Evolutionary conservation across 1,139 yeast genomes (phyloP).

Genomic region (Nadsonia commutata): DNA sequence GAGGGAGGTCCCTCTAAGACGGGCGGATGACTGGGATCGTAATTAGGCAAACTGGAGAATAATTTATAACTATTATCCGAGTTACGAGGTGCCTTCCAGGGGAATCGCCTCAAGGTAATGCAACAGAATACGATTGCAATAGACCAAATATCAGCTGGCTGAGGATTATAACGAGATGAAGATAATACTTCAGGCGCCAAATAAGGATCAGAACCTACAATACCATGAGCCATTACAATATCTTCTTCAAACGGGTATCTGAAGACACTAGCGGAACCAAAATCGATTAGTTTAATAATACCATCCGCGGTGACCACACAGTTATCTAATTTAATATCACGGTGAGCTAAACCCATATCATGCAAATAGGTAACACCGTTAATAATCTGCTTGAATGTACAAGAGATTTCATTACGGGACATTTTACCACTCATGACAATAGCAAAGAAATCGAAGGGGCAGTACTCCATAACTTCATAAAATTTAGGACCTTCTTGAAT

Average conservation of each 20-base stretch:
- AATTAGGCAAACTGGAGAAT: slow-evolving; percentile 33
- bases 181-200: slow-evolving; percentile 88
- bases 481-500: slow-evolving; percentile 75
- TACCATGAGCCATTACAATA: slow-evolving; percentile 74
- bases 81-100: slow-evolving; percentile 88
- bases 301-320: slow-evolving; percentile 84
- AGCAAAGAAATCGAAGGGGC: slow-evolving; percentile 92
- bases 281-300: slow-evolving; percentile 80
- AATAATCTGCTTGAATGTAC: slow-evolving; percentile 77
- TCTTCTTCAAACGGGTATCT: slow-evolving; percentile 77
- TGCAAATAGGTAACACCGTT: slow-evolving; percentile 80
- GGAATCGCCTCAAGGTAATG: slow-evolving; percentile 85
- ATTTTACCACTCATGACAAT: slow-evolving; percentile 94
- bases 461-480: slow-evolving; percentile 94
- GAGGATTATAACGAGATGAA: slow-evolving; percentile 70
- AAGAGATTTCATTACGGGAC: slow-evolving; percentile 72
- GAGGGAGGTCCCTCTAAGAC: no score
- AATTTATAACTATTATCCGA: slow-evolving; percentile 77
- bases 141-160: slow-evolving; percentile 91
- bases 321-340: slow-evolving; percentile 89
- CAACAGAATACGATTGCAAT: slow-evolving; percentile 91
- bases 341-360: slow-evolving; percentile 78
- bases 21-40: slow-evolving; percentile 8
- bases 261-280: slow-evolving; percentile 92
- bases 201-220: slow-evolving; percentile 96